Evolutionary conservation across 176 grass and related monocot species (phyloP), one percentile per base, ranked within the genome.

Genomic region (Aegilops tauschii): DNA sequence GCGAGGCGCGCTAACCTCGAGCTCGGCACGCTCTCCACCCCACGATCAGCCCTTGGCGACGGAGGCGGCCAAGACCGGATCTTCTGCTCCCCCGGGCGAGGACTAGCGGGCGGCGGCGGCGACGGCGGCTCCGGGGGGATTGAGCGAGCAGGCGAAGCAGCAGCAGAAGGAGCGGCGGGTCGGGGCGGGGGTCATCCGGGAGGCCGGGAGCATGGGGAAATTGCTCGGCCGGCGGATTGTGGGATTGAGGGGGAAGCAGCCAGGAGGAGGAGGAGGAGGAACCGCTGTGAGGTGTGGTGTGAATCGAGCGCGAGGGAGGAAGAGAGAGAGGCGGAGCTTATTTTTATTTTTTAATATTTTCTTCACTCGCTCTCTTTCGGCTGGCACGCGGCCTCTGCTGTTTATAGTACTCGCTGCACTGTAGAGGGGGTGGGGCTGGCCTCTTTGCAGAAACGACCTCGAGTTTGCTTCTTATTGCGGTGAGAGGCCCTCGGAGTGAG

Each of bases 291-390:
- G 36, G 39, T 14, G 80, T 21, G 64, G 44, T 27, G 42, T 40
- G 83, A 23, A 78, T 68, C 21, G 4, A 78, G 83, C 73, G 61
- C 83, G 73, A 86, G 75, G 14, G 45, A 29, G 75, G 5, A 49
- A 50, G 67, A 7, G 45, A 39, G 62, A 50, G 30, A 8, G 0
- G 54, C 18, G 7, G 29, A 35, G 16, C 5, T 47, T 23, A 13
- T 70, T 35, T 69, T 29, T 8, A 34, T 37, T 66, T 65, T 39
- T 18, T 20, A 6, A 6, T 34, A 6, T 73, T 32, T 54, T 54
- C 50, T 18, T 18, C 14, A 52, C 49, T 17, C 49, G 14, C 14
- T 54, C 50, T 28, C 68, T 80, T 72, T 69, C 25, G 6, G 25
- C 44, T 66, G 80, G 65, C 59, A 87, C 40, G 66, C 44, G 80